A percentile compares a stretch with the other conserved stretches of the same genome.
Conservation (phyloP, 1,139 yeast genomes). For the Taiozyma sp. region DNA sequence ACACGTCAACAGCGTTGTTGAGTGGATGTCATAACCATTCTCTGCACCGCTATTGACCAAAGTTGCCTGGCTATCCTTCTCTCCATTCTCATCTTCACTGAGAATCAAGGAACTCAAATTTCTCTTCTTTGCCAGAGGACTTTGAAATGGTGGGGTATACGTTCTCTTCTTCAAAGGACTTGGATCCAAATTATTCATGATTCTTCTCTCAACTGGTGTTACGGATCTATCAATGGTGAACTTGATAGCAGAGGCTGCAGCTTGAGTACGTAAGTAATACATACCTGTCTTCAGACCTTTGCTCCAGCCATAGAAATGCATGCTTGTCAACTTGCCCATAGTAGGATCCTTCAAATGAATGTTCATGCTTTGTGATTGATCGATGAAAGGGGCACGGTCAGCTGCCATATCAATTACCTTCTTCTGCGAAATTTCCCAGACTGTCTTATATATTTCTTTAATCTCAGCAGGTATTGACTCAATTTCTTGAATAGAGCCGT, state of each 20-base stretch:
- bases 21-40: slow-evolving; percentile 10
- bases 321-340: slow-evolving; percentile 88
- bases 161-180: slow-evolving; percentile 1
- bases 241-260: slow-evolving; percentile 92
- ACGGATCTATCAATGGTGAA: slow-evolving; percentile 65
- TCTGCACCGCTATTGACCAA: background rate
- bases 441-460: slow-evolving; percentile 82
- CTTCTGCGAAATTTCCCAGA: slow-evolving; percentile 94
- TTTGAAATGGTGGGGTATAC: slow-evolving; percentile 3
- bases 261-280: slow-evolving; percentile 96
- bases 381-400: slow-evolving; percentile 87
- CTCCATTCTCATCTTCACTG: background rate
- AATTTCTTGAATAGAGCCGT: slow-evolving; percentile 82
- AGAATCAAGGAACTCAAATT: background rate
- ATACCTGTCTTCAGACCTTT: slow-evolving; percentile 97
- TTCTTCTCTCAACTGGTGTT: slow-evolving; percentile 15
- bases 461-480: slow-evolving; percentile 70
- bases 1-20: slow-evolving; percentile 13
- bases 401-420: slow-evolving; percentile 90
- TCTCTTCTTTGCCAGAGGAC: background rate
- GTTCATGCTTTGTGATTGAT: slow-evolving; percentile 94
- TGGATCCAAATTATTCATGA: background rate
- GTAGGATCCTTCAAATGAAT: slow-evolving; percentile 84
- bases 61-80: background rate
- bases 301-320: slow-evolving; percentile 98